phyloP scores from a whole-genome alignment of 1,139 yeast genomes.

The Pichia kudriavzevii region DNA sequence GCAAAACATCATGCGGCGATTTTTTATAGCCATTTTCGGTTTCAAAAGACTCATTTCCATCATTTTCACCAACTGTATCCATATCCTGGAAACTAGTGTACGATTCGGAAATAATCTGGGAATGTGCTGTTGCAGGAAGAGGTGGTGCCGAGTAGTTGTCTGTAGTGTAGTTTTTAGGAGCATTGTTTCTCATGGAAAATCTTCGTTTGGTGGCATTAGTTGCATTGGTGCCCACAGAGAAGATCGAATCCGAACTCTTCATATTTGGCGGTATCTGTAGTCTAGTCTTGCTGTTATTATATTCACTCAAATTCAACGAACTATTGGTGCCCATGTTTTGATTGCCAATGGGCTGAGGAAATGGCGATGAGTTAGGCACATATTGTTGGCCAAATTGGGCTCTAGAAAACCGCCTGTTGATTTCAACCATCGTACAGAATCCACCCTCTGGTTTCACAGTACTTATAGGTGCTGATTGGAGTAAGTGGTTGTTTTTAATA shows the following conservation, averaged over 20 bases:
- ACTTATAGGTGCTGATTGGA: too few relatives aligned
- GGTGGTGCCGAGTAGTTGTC: conserved; percentile 8
- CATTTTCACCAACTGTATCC: not conserved
- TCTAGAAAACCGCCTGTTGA: conserved; percentile 9
- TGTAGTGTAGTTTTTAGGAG: conserved; percentile 2
- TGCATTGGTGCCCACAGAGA: conserved; percentile 11
- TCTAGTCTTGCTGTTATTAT: conserved; percentile 1
- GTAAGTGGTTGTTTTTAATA: too few relatives aligned
- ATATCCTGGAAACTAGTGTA: conserved; percentile 3
- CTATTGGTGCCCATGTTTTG: not conserved
- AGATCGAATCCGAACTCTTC: conserved; percentile 8
- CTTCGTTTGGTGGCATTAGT: conserved; percentile 12
- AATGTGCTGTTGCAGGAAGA: conserved; percentile 11
- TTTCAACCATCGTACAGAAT: conserved; percentile 8
- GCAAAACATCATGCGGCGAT: conserved; percentile 5
- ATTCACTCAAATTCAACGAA: conserved; percentile 8
- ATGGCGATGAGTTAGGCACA: not conserved
- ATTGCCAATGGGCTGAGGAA: not conserved
- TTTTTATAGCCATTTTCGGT: conserved; percentile 1
- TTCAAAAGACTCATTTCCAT: conserved; percentile 1
- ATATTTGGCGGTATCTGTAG: conserved; percentile 3
- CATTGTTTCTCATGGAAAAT: conserved; percentile 13
- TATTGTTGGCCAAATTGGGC: conserved; percentile 2
- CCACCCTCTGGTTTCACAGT: too few relatives aligned
- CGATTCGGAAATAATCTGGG: conserved; percentile 7